phyloP scores from a whole-genome alignment of 148 eudicot genomes.

The Amaranthus hypochondriacus region DNA sequence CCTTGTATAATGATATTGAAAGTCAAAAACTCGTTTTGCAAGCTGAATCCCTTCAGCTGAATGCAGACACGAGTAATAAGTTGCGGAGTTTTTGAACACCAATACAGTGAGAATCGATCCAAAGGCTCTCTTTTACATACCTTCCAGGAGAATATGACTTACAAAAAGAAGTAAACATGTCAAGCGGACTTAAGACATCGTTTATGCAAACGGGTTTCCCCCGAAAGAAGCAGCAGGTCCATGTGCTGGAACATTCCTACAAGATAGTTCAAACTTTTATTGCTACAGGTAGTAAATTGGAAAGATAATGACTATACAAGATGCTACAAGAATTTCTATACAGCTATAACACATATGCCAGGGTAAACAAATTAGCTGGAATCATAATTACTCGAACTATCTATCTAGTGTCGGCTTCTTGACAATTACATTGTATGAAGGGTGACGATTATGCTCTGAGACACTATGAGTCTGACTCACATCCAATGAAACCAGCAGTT shows the following conservation, averaged over 20 bases:
- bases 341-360: too few species aligned
- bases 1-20: not conserved
- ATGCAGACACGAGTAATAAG: not conserved
- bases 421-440: too few species aligned
- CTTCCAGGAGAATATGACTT: slow-evolving; percentile 6
- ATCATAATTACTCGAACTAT: not conserved
- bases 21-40: not conserved
- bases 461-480: too few species aligned
- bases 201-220: slow-evolving; percentile 85
- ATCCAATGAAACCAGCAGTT: not conserved
- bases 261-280: slow-evolving; percentile 11
- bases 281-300: not conserved
- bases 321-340: not conserved
- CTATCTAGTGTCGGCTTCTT: not conserved
- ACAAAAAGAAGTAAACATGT: not conserved
- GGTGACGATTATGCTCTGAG: too few species aligned
- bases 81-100: not conserved
- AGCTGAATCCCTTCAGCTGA: slow-evolving; percentile 11
- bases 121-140: not conserved
- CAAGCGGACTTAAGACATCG: not conserved
- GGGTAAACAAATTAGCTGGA: not conserved
- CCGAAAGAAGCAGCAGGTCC: slow-evolving; percentile 68
- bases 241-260: slow-evolving; percentile 61
- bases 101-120: not conserved
- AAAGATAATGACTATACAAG: not conserved